phyloP scores from a whole-genome alignment of 192 early-diverging fungal species.

The Coemansia sp. region DNA sequence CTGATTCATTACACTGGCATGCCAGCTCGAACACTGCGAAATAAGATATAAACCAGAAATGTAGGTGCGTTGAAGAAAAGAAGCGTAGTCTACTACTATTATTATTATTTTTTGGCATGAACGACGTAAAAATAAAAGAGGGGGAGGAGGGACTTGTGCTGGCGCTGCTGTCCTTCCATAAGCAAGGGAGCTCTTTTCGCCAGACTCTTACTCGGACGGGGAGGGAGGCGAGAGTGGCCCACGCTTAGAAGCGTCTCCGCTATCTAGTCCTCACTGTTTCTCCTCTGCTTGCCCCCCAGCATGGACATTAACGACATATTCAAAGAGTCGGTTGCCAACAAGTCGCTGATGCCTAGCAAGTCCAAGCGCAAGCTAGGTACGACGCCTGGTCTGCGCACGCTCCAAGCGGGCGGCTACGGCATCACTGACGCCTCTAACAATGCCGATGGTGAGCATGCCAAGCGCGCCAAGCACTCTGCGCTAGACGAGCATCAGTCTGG shows the following conservation, averaged over 20 bases:
- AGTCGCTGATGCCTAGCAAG: constrained; percentile 20
- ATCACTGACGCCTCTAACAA: constrained; percentile 1
- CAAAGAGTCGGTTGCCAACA: constrained; percentile 37
- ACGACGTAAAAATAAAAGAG: too few relatives aligned
- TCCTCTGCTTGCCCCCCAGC: background rate
- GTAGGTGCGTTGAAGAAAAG: background rate
- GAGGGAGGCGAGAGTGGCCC: background rate
- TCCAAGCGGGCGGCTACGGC: constrained; percentile 47
- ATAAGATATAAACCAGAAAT: background rate
- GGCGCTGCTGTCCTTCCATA: background rate
- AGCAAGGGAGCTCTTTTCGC: background rate
- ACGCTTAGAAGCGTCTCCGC: background rate
- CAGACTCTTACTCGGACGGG: too few relatives aligned
- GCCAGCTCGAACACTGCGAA: constrained; percentile 10
- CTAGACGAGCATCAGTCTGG: background rate
- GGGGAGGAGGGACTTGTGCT: background rate
- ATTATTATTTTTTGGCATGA: too few relatives aligned
- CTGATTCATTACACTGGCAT: constrained; percentile 47
- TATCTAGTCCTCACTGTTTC: too few relatives aligned
- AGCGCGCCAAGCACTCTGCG: constrained; percentile 10
- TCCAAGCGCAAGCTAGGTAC: constrained; percentile 37
- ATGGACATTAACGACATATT: constrained; percentile 58
- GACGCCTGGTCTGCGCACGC: constrained; percentile 37
- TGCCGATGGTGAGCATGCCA: background rate
- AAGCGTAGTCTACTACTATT: too few relatives aligned